Evolutionary conservation across 2,329 filamentous ascomycete species (phyloP).

Genomic region (Decorospora gaudefroyi): DNA sequence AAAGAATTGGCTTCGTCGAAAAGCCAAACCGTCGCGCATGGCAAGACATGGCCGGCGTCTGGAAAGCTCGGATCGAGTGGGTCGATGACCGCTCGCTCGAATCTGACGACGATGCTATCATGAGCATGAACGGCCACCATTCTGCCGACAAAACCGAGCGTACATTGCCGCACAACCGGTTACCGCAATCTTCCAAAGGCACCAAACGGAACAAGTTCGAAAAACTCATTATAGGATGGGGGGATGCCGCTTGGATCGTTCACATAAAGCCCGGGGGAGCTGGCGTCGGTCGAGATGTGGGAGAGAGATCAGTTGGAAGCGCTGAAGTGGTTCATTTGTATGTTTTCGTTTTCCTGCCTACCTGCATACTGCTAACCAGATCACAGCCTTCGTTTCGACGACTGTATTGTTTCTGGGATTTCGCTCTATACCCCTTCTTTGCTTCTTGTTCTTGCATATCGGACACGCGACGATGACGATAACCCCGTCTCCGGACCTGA

Average conservation of each 20-base stretch:
- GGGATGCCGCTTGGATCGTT: constrained; percentile 93
- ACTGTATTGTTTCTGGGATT: constrained; percentile 97
- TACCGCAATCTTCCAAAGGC: constrained; percentile 47
- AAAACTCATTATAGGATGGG: constrained; percentile 91
- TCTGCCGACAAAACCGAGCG: constrained; percentile 41
- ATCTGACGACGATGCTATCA: constrained; percentile 63
- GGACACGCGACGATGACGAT: constrained; percentile 72
- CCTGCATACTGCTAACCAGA: constrained; percentile 27
- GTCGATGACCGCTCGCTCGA: constrained; percentile 84
- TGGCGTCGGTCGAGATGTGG: constrained; percentile 67
- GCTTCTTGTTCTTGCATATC: constrained; percentile 88
- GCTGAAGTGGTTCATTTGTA: constrained; percentile 93
- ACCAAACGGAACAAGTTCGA: constrained; percentile 56
- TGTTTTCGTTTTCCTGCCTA: constrained; percentile 47
- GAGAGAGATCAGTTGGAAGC: constrained; percentile 73
- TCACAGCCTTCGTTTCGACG: constrained; percentile 76
- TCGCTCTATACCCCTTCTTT: constrained; percentile 93
- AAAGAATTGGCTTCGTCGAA: constrained; percentile 88
- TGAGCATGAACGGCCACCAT: constrained; percentile 43
- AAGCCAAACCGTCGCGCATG: constrained; percentile 83
- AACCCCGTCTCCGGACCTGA: constrained; percentile 59
- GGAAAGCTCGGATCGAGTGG: constrained; percentile 93
- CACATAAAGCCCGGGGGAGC: constrained; percentile 80
- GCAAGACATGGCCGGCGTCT: constrained; percentile 95
- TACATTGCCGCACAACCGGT: constrained; percentile 52